These are phyloP conservation scores for Mycena floridula DNA, from an alignment of 768 basidiomycete genomes.

Conservation along the genomic window DNA sequence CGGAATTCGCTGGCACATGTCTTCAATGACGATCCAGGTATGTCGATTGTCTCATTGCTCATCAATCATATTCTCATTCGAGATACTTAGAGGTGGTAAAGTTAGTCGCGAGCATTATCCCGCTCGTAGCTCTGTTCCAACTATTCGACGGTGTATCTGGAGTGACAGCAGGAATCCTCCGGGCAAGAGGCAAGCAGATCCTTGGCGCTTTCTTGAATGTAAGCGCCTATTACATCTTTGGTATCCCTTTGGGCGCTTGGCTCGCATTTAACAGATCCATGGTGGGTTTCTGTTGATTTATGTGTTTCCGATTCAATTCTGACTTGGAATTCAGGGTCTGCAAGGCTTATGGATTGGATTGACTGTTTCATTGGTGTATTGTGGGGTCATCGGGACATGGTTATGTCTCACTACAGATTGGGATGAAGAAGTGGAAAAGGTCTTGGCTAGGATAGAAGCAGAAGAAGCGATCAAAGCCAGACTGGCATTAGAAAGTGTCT, in stretches of 20 bases:
- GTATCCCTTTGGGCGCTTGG: slow-evolving; percentile 79
- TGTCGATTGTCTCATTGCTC: too few relatives aligned
- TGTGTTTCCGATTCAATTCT: too few relatives aligned
- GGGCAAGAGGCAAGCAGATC: slow-evolving; percentile 72
- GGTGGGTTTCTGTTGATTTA: too few relatives aligned
- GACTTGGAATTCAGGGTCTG: slow-evolving; percentile 44
- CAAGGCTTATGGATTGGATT: slow-evolving; percentile 87
- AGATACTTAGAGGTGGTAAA: slow-evolving; percentile 51
- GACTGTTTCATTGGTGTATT: slow-evolving; percentile 58
- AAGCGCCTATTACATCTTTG: slow-evolving; percentile 70
- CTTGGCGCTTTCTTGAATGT: slow-evolving; percentile 5
- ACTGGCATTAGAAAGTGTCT: too few relatives aligned
- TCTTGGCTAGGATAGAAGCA: slow-evolving; percentile 41
- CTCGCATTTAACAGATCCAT: too few relatives aligned
- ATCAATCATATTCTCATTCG: too few relatives aligned
- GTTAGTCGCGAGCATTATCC: slow-evolving; percentile 64
- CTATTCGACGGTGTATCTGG: slow-evolving; percentile 76
- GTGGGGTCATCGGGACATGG: slow-evolving; percentile 45
- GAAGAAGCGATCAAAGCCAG: slow-evolving; percentile 20
- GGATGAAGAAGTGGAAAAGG: slow-evolving; percentile 62
- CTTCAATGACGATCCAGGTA: slow-evolving; percentile 66
- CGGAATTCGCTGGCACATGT: slow-evolving; percentile 64
- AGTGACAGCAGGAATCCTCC: slow-evolving; percentile 70
- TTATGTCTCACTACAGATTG: slow-evolving; percentile 59
- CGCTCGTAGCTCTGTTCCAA: slow-evolving; percentile 75